Base-by-base conservation (phyloP, 495 filamentous ascomycete species). In the Xylaria telfairii region DNA sequence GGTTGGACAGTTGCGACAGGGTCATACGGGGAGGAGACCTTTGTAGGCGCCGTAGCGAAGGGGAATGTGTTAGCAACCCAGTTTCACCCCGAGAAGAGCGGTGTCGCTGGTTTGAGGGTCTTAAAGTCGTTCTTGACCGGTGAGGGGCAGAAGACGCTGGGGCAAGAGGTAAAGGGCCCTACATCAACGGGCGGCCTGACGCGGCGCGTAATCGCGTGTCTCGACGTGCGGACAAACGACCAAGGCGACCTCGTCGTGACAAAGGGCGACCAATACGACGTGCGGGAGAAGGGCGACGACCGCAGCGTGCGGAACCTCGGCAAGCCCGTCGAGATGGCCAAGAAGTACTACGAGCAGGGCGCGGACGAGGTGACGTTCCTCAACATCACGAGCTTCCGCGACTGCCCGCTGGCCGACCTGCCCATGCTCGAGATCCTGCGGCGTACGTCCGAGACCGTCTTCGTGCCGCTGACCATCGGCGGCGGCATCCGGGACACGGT, bases 201-300 rank as follows among this genome's bases (percentile, higher is more conserved):
- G 17, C 85, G 93, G 63, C 86, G 96, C 61, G 88, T 99, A 10
- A 98, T 99, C 76, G 96, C 96, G 4, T 99, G 96, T 76, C 88
- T 99, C 19, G 96, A 99, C 78, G 96, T 99, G 37, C 92, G 96
- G 10, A 89, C 96, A n/a, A 98, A 99, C 78, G 96, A 99, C 78
- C 84, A 92, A 59, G 96, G 96, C 6, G 96, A 98, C 79, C 82
- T 99, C 21, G 96, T 99, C 0, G 96, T 99, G 19, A 99, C 96
- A 6, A 99, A 99, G 81, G 96, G 96, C 10, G 96, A 99, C 78
- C 96, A 98, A 76, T 99, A 99, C 81, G 96, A 99, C 76, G 96
- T 99, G n/a, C 91, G 96, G n/a, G 96, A 98, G 76, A 97, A 97
- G 81, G 84, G 84, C 10, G 81, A 83, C n/a, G 89, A 86, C 61